Conservation (phyloP, 805 yeast species). For the Cephaloascus albidus region DNA sequence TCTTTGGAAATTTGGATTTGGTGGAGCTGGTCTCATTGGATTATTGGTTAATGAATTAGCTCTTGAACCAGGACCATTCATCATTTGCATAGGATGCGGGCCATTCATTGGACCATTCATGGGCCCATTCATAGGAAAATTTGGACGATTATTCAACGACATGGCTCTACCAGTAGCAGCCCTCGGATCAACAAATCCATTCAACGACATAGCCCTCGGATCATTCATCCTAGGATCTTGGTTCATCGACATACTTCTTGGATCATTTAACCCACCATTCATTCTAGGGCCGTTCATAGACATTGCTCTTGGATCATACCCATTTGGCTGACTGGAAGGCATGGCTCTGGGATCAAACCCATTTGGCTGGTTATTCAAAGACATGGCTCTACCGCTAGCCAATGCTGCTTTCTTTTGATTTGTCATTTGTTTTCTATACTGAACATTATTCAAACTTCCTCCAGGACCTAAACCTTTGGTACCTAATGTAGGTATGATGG, state of each 20-base stretch:
- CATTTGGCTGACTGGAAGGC: constrained; percentile 4
- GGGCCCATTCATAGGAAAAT: too few relatives aligned
- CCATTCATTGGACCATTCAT: constrained; percentile 1
- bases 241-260: constrained; percentile 15
- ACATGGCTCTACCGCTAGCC: constrained; percentile 24
- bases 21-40: not conserved
- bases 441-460: constrained; percentile 35
- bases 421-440: constrained; percentile 63
- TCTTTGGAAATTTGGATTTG: not conserved
- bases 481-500: constrained; percentile 64
- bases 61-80: constrained; percentile 1
- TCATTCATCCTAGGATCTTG: constrained; percentile 1
- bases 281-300: too few relatives aligned
- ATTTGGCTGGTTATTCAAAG: constrained; percentile 11
- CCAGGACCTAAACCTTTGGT: constrained; percentile 16
- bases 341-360: constrained; percentile 3
- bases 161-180: too few relatives aligned
- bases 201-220: constrained; percentile 1
- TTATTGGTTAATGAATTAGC: not conserved
- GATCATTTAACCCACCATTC: too few relatives aligned
- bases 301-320: constrained; percentile 1
- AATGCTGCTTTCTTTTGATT: constrained; percentile 53
- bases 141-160: not conserved
- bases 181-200: too few relatives aligned
- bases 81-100: constrained; percentile 3